A percentile compares a stretch with the other conserved stretches of the same genome.
Evolutionary conservation across 257 asterid species (phyloP).

Genomic region (Nicotiana tomentosiformis): DNA sequence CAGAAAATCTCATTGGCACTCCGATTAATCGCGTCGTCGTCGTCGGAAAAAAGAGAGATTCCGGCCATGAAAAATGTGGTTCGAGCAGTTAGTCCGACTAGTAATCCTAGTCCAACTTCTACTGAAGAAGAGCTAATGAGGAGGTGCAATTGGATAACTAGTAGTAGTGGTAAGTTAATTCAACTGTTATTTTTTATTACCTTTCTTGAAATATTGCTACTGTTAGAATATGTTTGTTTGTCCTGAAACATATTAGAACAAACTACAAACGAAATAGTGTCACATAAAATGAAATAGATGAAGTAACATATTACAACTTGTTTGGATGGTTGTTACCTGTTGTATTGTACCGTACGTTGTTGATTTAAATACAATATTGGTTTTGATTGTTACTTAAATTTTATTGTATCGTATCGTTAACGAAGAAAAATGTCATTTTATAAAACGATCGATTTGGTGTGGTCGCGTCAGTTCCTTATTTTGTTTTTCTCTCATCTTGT

Average conservation of each 20-base stretch:
- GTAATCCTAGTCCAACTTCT: slow-evolving; percentile 14
- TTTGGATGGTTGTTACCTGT: no score
- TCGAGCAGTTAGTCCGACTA: slow-evolving; percentile 17
- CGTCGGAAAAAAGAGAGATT: slow-evolving; percentile 24
- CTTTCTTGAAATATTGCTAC: not conserved
- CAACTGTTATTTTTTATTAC: not conserved
- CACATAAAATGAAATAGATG: no score
- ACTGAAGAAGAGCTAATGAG: slow-evolving; percentile 47
- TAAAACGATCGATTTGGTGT: no score
- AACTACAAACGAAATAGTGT: rapidly evolving
- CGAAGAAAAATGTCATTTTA: no score
- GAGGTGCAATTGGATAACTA: slow-evolving; percentile 86
- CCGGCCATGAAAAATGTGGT: slow-evolving; percentile 13
- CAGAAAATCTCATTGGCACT: slow-evolving; percentile 57
- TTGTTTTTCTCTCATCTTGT: no score
- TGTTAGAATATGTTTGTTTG: not conserved
- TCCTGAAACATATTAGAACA: rapidly evolving
- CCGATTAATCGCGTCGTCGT: slow-evolving; percentile 30
- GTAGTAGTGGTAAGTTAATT: slow-evolving; percentile 56
- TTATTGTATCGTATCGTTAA: no score
- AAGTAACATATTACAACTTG: no score
- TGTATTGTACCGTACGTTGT: no score
- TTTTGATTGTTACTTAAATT: no score
- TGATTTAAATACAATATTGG: no score
- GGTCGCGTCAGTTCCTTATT: no score